A percentile compares a stretch with the other conserved stretches of the same genome.
phyloP scores from a whole-genome alignment of 441 rosid genomes.

The Sinapis alba region DNA sequence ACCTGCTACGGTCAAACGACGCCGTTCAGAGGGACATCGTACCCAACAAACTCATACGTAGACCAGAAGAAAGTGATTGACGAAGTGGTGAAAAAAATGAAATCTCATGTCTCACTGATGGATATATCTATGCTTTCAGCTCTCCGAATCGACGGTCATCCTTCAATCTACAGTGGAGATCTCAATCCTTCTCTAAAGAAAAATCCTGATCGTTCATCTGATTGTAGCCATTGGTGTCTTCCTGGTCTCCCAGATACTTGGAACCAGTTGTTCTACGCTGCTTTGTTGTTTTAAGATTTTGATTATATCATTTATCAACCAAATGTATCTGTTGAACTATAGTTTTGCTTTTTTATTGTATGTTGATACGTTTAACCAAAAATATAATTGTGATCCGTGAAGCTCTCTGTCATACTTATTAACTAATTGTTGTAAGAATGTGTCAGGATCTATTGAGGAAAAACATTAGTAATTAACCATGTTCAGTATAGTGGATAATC shows the following conservation, averaged over 20 bases:
- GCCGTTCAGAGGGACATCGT: slow-evolving; percentile 55
- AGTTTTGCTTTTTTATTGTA: slow-evolving; percentile 10
- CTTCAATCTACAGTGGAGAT: slow-evolving; percentile 87
- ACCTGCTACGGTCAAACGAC: slow-evolving; percentile 80
- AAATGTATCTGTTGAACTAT: slow-evolving; percentile 29
- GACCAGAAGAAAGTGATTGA: slow-evolving; percentile 76
- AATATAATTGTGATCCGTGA: slow-evolving; percentile 22
- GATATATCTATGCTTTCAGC: slow-evolving; percentile 90
- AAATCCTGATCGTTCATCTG: slow-evolving; percentile 72
- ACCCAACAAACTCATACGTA: slow-evolving; percentile 59
- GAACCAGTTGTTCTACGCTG: slow-evolving; percentile 78
- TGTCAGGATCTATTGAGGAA: too few species aligned
- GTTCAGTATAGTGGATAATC: too few species aligned
- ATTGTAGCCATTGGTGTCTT: slow-evolving; percentile 99
- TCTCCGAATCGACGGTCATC: slow-evolving; percentile 83
- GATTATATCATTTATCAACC: slow-evolving; percentile 12
- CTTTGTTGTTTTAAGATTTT: slow-evolving; percentile 51
- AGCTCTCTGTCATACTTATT: not conserved
- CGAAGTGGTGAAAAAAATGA: slow-evolving; percentile 59
- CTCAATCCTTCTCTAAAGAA: slow-evolving; percentile 63
- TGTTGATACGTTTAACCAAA: slow-evolving; percentile 18
- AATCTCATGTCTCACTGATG: slow-evolving; percentile 55
- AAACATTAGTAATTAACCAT: too few species aligned
- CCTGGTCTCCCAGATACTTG: slow-evolving; percentile 97
- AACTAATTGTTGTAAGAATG: not conserved